A percentile compares a stretch with the other conserved stretches of the same genome.
Conservation (phyloP, 805 yeast species). For the Pichia eremophila region DNA sequence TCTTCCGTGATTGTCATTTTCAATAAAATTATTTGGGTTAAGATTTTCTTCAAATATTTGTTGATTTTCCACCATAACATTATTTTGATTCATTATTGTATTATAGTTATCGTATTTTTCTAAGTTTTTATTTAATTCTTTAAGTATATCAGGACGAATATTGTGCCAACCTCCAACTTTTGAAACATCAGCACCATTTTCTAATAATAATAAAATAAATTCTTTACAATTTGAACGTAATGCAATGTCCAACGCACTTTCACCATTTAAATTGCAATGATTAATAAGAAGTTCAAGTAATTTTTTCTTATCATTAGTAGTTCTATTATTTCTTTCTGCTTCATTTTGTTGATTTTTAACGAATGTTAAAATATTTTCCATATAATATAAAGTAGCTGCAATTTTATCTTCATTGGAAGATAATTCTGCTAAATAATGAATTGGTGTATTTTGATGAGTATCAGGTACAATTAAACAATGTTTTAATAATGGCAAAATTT, state of each 20-base stretch:
- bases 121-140: slow-evolving; percentile 5
- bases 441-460: slow-evolving; percentile 58
- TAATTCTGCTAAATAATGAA: slow-evolving; percentile 58
- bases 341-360: slow-evolving; percentile 22
- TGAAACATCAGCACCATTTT: slow-evolving; percentile 36
- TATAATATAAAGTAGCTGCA: slow-evolving; percentile 45
- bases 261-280: slow-evolving; percentile 74
- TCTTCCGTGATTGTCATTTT: neutral
- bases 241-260: slow-evolving; percentile 79
- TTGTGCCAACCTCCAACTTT: slow-evolving; percentile 19
- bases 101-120: neutral
- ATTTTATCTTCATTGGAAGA: slow-evolving; percentile 35
- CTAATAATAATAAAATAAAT: slow-evolving; percentile 33
- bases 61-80: neutral
- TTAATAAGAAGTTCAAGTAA: slow-evolving; percentile 52
- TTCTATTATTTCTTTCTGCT: slow-evolving; percentile 19
- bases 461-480: slow-evolving; percentile 66
- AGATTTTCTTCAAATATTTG: neutral
- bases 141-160: slow-evolving; percentile 15
- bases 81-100: neutral
- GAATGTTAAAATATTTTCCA: slow-evolving; percentile 27
- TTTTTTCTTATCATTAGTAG: slow-evolving; percentile 28
- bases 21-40: neutral
- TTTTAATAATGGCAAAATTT: slow-evolving; percentile 50
- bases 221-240: slow-evolving; percentile 42